Evolutionary conservation across 495 filamentous ascomycete genomes (phyloP).

Genomic region (Hypoxylon rickii): DNA sequence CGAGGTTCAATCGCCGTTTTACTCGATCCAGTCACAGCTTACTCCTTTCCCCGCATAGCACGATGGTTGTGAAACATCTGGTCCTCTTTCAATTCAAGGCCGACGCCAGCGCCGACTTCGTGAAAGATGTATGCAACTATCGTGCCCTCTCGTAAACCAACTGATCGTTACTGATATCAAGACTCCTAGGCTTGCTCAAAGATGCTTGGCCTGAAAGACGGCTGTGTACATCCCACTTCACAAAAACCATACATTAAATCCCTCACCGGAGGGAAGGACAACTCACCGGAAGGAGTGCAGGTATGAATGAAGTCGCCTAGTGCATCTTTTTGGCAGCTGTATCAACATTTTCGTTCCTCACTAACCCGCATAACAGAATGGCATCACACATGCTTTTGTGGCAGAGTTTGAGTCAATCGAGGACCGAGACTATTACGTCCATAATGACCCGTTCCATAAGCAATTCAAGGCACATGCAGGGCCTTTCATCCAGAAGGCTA

Average conservation of each 20-base stretch:
- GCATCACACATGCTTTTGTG: conserved; percentile 64
- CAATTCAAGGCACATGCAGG: conserved; percentile 47
- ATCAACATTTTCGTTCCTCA: background rate
- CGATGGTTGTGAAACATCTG: conserved; percentile 62
- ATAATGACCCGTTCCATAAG: conserved; percentile 55
- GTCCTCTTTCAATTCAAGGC: conserved; percentile 67
- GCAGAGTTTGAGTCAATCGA: conserved; percentile 61
- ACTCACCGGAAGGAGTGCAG: conserved; percentile 66
- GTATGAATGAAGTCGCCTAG: conserved; percentile 43
- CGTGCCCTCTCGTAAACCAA: too few species aligned
- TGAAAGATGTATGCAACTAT: conserved; percentile 53
- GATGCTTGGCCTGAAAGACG: conserved; percentile 44
- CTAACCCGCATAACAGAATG: background rate
- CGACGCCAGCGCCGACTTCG: conserved; percentile 40
- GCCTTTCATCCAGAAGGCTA: conserved; percentile 43
- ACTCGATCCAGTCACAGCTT: too few species aligned
- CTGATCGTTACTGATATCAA: background rate
- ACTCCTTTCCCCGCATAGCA: conserved; percentile 6
- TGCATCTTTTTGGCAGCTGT: background rate
- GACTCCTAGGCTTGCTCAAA: background rate
- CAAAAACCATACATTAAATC: conserved; percentile 63
- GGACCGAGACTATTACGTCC: conserved; percentile 62
- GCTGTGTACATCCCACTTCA: conserved; percentile 54
- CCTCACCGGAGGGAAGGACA: conserved; percentile 63
- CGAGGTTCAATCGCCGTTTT: too few species aligned